Evolutionary conservation across 2,329 filamentous ascomycete genomes (phyloP), one percentile per base, ranked within the genome.

Genomic region (Decorospora gaudefroyi): DNA sequence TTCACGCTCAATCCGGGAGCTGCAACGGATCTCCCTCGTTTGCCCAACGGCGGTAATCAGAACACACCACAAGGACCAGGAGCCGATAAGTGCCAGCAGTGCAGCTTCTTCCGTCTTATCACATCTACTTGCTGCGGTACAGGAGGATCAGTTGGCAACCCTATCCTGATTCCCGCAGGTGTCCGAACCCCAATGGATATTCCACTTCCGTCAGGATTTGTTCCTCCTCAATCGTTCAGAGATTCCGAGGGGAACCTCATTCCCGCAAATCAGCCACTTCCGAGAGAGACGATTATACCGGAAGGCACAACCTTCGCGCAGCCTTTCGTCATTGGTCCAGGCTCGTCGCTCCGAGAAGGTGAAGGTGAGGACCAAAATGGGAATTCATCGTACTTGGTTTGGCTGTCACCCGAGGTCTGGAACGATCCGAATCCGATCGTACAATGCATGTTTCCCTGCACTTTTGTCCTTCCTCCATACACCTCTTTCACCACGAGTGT

Each of bases 241-340:
- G 5, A 62, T 57, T 25, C 62, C 53, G 2, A 50, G 49, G 37
- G 59, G 67, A 38, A 26, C 19, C 19, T n/a, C 11, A 25, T 49
- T 17, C 40, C 34, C n/a, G 33, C 46, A 67, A 68, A 42, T 49
- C 64, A 28, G 42, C 69, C 22, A 37, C 49, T 4, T 72, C 40
- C 19, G 22, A 26, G 16, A 48, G 55, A 28, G 46, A 68, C 33
- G 71, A 8, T 64, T 56, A 2, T 74, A 67, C 44, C 69, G 72
- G 35, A 64, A 72, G 46, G 48, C 18, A 0, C 70, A 13, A 43
- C 65, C 1, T 76, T 61, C 16, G 80, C 74, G 7, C 85, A 68
- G 1, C 70, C 64, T 18, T 79, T 72, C 12, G 73, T 65, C 3
- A 57, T 57, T 38, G 10, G 22, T n/a, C 42, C 22, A 27, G 45